Percentiles rank a stretch among this genome's conserved stretches.
phyloP scores from a whole-genome alignment of 1,139 yeast species.

The Saccharomyces pastorianus region DNA sequence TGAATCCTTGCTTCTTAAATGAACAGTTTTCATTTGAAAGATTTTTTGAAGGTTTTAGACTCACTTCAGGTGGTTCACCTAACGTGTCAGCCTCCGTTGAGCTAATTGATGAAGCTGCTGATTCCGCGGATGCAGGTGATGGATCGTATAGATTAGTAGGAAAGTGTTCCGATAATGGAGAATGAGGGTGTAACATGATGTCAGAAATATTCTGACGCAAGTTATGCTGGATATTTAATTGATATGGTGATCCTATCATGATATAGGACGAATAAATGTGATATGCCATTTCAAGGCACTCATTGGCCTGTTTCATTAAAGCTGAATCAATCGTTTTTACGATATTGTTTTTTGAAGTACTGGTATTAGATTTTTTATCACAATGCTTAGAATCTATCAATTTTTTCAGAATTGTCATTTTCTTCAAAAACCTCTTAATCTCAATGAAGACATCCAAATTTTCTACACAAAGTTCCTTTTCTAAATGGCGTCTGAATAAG shows the following conservation, averaged over 20 bases:
- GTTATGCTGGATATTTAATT: slow-evolving; percentile 59
- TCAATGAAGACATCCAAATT: slow-evolving; percentile 65
- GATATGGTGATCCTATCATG: slow-evolving; percentile 61
- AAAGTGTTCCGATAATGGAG: slow-evolving; percentile 20
- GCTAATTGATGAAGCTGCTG: not conserved
- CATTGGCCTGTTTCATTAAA: slow-evolving; percentile 39
- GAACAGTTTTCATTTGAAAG: not conserved
- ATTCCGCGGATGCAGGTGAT: not conserved
- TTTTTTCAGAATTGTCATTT: slow-evolving; percentile 33
- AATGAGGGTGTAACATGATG: slow-evolving; percentile 37
- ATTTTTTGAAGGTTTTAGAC: not conserved
- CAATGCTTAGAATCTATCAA: slow-evolving; percentile 23
- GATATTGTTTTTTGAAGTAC: slow-evolving; percentile 14
- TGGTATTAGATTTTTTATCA: slow-evolving; percentile 11
- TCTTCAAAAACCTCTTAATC: slow-evolving; percentile 39
- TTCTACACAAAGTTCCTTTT: slow-evolving; percentile 61
- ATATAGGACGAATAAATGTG: slow-evolving; percentile 61
- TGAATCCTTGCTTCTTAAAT: not conserved
- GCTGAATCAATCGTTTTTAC: slow-evolving; percentile 31
- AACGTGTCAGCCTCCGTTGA: not conserved
- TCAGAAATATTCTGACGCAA: slow-evolving; percentile 44
- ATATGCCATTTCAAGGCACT: slow-evolving; percentile 50
- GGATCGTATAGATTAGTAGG: not conserved
- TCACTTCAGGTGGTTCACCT: not conserved
- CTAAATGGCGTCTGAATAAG: slow-evolving; percentile 58